Evolutionary conservation across 495 filamentous ascomycete genomes (phyloP).

Genomic region (Opeltia flavorubescens): DNA sequence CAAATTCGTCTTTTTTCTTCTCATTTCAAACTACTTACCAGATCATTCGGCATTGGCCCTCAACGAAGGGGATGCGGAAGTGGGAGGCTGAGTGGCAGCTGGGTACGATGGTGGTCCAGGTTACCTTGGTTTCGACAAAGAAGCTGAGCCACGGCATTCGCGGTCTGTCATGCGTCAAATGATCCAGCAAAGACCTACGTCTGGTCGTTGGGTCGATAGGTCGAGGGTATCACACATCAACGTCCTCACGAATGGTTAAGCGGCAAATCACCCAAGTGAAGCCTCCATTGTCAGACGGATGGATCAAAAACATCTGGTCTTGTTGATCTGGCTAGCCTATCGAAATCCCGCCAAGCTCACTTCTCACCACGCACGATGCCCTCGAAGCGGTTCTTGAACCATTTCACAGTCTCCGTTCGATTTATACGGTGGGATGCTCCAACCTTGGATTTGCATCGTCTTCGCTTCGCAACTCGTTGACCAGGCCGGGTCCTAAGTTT

Average conservation of each 20-base stretch:
- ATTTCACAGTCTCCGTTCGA: constrained; percentile 87
- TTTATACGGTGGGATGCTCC: constrained; percentile 85
- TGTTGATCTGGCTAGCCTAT: not conserved
- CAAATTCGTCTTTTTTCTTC: no score
- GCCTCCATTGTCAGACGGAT: constrained; percentile 16
- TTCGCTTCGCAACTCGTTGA: constrained; percentile 91
- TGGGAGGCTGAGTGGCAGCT: no score
- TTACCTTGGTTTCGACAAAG: no score
- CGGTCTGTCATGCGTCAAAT: no score
- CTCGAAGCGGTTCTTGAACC: constrained; percentile 99
- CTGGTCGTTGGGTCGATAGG: not conserved
- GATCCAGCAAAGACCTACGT: no score
- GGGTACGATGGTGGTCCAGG: no score
- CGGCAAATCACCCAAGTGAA: constrained; percentile 18
- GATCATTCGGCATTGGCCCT: no score
- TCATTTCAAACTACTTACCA: no score
- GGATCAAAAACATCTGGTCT: not conserved
- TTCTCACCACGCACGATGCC: constrained; percentile 71
- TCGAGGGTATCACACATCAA: constrained; percentile 2
- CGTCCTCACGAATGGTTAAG: constrained; percentile 17
- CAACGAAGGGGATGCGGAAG: no score
- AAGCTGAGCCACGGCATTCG: no score
- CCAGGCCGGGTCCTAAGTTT: constrained; percentile 70
- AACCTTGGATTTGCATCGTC: constrained; percentile 73
- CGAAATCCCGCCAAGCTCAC: not conserved